Conservation (phyloP, 176 grass and related monocot species). For the Avena eriantha region DNA sequence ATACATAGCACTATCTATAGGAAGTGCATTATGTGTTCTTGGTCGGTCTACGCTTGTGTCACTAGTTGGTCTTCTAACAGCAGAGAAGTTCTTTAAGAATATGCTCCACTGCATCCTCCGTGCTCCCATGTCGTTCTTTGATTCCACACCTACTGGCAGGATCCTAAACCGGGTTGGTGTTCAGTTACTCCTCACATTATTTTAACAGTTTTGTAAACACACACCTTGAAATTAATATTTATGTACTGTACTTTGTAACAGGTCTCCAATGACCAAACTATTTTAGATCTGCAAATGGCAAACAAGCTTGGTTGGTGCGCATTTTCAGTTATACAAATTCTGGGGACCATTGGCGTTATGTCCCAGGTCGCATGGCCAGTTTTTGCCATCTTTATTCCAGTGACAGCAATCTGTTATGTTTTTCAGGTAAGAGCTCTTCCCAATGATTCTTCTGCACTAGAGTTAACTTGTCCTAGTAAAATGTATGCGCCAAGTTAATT, state of each 20-base stretch:
- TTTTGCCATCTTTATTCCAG: constrained; percentile 90
- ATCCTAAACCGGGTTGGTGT: constrained; percentile 90
- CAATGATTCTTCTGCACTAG: background rate
- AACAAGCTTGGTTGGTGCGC: constrained; percentile 78
- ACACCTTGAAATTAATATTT: constrained; percentile 27
- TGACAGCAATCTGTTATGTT: constrained; percentile 68
- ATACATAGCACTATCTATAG: constrained; percentile 71
- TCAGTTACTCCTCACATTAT: constrained; percentile 32
- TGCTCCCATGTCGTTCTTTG: constrained; percentile 98
- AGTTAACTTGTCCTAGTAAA: constrained; percentile 21
- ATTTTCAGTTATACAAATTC: constrained; percentile 85
- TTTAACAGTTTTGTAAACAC: background rate
- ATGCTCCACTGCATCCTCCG: constrained; percentile 82
- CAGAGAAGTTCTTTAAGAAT: constrained; percentile 82
- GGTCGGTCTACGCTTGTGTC: constrained; percentile 63
- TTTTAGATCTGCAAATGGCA: constrained; percentile 84
- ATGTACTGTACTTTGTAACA: constrained; percentile 37
- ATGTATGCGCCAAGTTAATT: constrained; percentile 8
- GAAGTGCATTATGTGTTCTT: constrained; percentile 72
- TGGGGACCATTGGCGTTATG: constrained; percentile 90
- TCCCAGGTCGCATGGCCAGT: constrained; percentile 98
- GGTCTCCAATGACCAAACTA: constrained; percentile 91
- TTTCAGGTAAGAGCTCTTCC: constrained; percentile 72
- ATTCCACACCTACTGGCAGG: constrained; percentile 93
- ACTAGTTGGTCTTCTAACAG: constrained; percentile 63